Evolutionary conservation across 768 basidiomycete species (phyloP).

Genomic region (Collybia mongolica): DNA sequence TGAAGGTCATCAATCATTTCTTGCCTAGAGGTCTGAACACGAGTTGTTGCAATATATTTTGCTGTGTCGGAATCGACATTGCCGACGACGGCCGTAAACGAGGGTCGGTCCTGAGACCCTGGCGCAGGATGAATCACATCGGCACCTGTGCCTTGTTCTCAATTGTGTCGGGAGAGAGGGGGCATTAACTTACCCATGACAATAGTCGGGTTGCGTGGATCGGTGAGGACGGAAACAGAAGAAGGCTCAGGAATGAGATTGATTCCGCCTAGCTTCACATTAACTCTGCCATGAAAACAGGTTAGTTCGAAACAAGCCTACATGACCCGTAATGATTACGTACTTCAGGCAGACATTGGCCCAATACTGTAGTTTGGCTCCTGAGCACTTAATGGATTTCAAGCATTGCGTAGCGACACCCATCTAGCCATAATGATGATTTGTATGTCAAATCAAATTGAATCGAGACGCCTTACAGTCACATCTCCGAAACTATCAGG

Average conservation of each 20-base stretch:
- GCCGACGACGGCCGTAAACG: slow-evolving; percentile 73
- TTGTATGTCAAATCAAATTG: neutral
- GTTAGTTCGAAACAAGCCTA: neutral
- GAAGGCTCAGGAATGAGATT: slow-evolving; percentile 69
- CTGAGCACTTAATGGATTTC: slow-evolving; percentile 57
- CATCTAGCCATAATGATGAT: slow-evolving; percentile 33
- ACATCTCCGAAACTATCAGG: slow-evolving; percentile 55
- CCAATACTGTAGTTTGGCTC: slow-evolving; percentile 75
- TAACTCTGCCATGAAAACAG: slow-evolving; percentile 46
- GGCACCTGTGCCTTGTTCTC: slow-evolving; percentile 44
- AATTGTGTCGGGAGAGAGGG: neutral
- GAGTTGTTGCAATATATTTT: slow-evolving; percentile 57
- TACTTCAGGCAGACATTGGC: slow-evolving; percentile 83
- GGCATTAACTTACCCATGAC: slow-evolving; percentile 55
- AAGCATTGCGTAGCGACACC: slow-evolving; percentile 84
- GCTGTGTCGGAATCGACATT: slow-evolving; percentile 71
- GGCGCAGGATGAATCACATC: slow-evolving; percentile 83
- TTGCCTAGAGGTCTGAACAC: slow-evolving; percentile 56
- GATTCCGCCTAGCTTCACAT: slow-evolving; percentile 83
- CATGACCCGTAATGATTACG: slow-evolving; percentile 16
- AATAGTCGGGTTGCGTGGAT: slow-evolving; percentile 70
- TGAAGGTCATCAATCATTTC: slow-evolving; percentile 73
- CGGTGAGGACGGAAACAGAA: slow-evolving; percentile 55
- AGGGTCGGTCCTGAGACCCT: slow-evolving; percentile 68
- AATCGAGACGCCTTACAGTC: slow-evolving; percentile 16